These are phyloP conservation scores for Ampelocalamus luodianensis DNA, from an alignment of 176 grass and related monocot species.

Conservation along the genomic window DNA sequence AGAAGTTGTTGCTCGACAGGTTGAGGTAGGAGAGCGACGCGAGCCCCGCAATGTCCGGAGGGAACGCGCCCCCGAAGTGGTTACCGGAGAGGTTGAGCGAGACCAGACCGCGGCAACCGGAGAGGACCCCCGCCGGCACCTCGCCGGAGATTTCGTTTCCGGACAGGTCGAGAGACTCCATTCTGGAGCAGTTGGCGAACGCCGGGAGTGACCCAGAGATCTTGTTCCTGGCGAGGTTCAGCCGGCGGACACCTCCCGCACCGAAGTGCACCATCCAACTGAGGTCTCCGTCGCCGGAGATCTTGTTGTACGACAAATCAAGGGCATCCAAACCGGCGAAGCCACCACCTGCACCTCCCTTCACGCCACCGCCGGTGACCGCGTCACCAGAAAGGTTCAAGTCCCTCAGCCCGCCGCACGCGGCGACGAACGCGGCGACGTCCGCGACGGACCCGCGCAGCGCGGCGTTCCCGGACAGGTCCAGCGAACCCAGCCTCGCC, in stretches of 20 bases:
- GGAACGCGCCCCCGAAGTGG: slow-evolving; percentile 45
- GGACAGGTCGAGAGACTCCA: slow-evolving; percentile 61
- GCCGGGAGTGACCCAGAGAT: slow-evolving; percentile 42
- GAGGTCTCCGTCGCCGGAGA: slow-evolving; percentile 40
- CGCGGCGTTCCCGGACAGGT: slow-evolving; percentile 52
- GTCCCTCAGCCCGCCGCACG: slow-evolving; percentile 46
- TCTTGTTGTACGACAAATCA: slow-evolving; percentile 63
- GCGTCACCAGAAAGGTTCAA: slow-evolving; percentile 63
- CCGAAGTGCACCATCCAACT: slow-evolving; percentile 31
- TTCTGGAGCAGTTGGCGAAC: slow-evolving; percentile 54
- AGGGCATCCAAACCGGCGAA: slow-evolving; percentile 48
- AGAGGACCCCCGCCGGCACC: slow-evolving; percentile 42
- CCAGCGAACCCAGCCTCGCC: slow-evolving; percentile 34
- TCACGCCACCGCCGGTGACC: background rate
- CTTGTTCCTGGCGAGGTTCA: slow-evolving; percentile 50
- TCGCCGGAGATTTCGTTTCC: slow-evolving; percentile 48
- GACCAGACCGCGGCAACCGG: slow-evolving; percentile 44
- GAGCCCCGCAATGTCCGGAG: slow-evolving; percentile 48
- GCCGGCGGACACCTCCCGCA: slow-evolving; percentile 43
- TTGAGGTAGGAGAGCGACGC: slow-evolving; percentile 44
- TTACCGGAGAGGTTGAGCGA: slow-evolving; percentile 64
- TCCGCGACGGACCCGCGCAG: slow-evolving; percentile 47
- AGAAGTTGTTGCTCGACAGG: slow-evolving; percentile 61
- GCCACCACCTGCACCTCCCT: background rate
- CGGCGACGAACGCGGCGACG: slow-evolving; percentile 24